Conservation (phyloP, 2,329 filamentous ascomycete genomes). For the Ascochyta viciae-villosae region DNA sequence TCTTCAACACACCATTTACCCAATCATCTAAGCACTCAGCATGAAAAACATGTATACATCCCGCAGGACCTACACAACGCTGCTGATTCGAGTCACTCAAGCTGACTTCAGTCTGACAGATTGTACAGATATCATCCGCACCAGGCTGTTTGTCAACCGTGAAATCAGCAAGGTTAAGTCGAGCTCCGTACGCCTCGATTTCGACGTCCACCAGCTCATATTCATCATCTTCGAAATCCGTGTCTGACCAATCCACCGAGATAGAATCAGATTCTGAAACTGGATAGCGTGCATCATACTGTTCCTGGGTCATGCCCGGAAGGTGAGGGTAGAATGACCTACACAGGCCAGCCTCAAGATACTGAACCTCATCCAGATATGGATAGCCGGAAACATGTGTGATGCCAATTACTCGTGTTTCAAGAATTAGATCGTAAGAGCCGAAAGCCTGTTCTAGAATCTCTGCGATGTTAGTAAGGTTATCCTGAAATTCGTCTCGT, state of each 20-base stretch:
- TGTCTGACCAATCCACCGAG: not conserved
- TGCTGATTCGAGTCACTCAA: not conserved
- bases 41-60: not conserved
- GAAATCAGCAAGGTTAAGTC: not conserved
- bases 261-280: not conserved
- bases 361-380: too few relatives aligned
- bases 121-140: conserved; percentile 4
- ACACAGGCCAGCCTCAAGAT: too few relatives aligned
- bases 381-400: too few relatives aligned
- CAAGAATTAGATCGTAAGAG: too few relatives aligned
- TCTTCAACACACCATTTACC: not conserved
- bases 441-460: not conserved
- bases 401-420: too few relatives aligned
- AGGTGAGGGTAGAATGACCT: too few relatives aligned
- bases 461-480: not conserved
- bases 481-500: not conserved
- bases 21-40: conserved; percentile 3
- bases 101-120: not conserved
- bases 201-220: not conserved
- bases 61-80: not conserved
- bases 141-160: not conserved
- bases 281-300: too few relatives aligned
- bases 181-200: not conserved
- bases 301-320: too few relatives aligned
- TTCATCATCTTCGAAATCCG: too few relatives aligned